A percentile compares a stretch with the other conserved stretches of the same genome.
These are phyloP conservation scores for Sporothrix variecibatus DNA, from an alignment of 2,329 filamentous ascomycete genomes.

Conservation along the genomic window DNA sequence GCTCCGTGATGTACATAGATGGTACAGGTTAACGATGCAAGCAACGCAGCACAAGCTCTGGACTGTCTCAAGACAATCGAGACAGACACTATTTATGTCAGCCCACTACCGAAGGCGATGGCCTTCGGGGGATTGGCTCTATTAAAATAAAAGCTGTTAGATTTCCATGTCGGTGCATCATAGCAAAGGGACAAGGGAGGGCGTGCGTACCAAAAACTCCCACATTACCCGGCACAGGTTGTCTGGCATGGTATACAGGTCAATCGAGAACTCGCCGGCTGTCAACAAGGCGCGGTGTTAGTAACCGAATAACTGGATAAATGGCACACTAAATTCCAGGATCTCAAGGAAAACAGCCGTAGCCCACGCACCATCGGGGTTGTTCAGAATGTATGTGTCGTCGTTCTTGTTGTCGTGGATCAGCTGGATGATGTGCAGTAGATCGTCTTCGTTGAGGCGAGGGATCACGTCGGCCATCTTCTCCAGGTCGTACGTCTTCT, in stretches of 20 bases:
- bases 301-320: background rate
- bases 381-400: slow-evolving; percentile 95
- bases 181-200: background rate
- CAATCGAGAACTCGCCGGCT: slow-evolving; percentile 97
- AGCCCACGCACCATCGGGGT: slow-evolving; percentile 74
- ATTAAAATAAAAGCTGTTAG: background rate
- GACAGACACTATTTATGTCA: background rate
- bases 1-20: background rate
- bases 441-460: slow-evolving; percentile 87
- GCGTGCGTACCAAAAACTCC: slow-evolving; percentile 68
- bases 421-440: slow-evolving; percentile 94
- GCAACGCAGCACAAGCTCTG: background rate
- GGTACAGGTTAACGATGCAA: background rate
- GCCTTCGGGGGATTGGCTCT: slow-evolving; percentile 24
- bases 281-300: slow-evolving; percentile 32
- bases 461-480: slow-evolving; percentile 91
- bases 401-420: slow-evolving; percentile 95
- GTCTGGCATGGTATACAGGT: slow-evolving; percentile 96
- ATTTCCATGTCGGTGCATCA: background rate
- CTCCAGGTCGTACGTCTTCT: slow-evolving; percentile 79
- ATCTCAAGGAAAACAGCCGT: slow-evolving; percentile 22
- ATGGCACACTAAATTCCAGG: slow-evolving; percentile 31
- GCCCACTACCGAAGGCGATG: slow-evolving; percentile 25
- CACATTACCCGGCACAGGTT: slow-evolving; percentile 87
- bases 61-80: background rate